Evolutionary conservation across 331 rosid genomes (phyloP).

Genomic region (Phaseolus coccineus): DNA sequence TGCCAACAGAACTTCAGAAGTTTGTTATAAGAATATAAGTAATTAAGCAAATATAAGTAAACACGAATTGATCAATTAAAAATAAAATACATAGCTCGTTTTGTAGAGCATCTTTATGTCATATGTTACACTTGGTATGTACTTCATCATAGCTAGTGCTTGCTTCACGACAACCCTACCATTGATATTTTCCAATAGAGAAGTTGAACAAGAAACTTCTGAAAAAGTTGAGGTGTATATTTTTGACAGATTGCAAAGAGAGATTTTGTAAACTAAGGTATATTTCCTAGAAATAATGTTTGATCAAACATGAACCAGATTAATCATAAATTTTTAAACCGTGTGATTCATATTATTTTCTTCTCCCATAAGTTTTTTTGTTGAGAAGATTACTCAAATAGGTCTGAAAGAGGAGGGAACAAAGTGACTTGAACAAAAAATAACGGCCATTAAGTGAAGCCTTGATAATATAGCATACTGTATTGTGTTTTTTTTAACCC

Average conservation of each 20-base stretch:
- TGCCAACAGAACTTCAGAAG: conserved; percentile 14
- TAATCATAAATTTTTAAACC: background rate
- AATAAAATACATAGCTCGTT: background rate
- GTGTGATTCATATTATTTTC: background rate
- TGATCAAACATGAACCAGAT: background rate
- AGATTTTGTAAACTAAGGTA: background rate
- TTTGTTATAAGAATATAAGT: background rate
- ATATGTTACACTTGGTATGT: background rate
- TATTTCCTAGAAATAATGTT: background rate
- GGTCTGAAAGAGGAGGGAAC: background rate
- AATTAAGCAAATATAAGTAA: background rate
- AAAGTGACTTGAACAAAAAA: conserved; percentile 28
- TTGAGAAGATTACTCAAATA: background rate
- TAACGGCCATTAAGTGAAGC: conserved; percentile 3
- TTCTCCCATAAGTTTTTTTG: background rate
- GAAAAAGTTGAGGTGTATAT: conserved; percentile 1
- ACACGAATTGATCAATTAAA: background rate
- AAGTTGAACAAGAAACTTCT: background rate
- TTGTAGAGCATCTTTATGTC: background rate
- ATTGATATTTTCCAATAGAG: background rate
- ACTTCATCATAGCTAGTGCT: background rate
- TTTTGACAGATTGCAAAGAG: background rate
- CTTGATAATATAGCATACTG: background rate
- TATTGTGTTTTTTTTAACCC: background rate
- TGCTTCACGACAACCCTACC: background rate